Base-by-base conservation (phyloP, 441 rosid species). In the Euphorbia corollata region DNA sequence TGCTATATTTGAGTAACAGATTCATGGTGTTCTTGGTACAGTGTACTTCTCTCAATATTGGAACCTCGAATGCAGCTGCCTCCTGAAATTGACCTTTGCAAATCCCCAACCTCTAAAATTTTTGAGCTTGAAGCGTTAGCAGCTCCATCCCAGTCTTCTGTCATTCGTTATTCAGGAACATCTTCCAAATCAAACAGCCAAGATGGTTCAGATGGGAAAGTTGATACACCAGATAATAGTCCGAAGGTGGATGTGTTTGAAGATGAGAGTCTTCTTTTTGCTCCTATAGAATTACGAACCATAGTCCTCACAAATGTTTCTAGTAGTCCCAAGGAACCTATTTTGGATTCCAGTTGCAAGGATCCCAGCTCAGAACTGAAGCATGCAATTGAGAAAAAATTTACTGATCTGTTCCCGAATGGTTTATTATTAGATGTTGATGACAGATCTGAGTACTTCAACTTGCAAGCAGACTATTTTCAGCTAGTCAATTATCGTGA, bases 1-100 rank as follows among this genome's bases (percentile, higher is more conserved):
- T 66, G 38, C 64, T 65, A 20, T 30, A 54, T 65, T 48, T 47
- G 55, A 36, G 18, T 71, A 64, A 71, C 61, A 34, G 70, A 70
- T 80, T 68, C 56, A 50, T 74, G 47, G 61, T 68, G 69, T 77
- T 71, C 57, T 68, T 56, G 5, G 41, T 77, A 81, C 91, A 90
- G 97, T 75, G 92, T 88, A 65, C 91, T 90, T 74, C 92, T 90
- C 71, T 86, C 91, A 54, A 80, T 88, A 78, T 75, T 90, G 86
- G 92, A 84, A 76, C 92, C 97, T 71, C 87, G 73, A 60, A 77
- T 90, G 80, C 84, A 83, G 74, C 82, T 90, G 65, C 95, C 97
- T 66, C 79, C 91, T 50, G 86, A 87, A 73, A 85, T 90, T 81
- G 97, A 88, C 77, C 80, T 80, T 67, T 84, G 91, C 83, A 90